Conservation (phyloP, 768 basidiomycete genomes). For the Austroboletus festivus region DNA sequence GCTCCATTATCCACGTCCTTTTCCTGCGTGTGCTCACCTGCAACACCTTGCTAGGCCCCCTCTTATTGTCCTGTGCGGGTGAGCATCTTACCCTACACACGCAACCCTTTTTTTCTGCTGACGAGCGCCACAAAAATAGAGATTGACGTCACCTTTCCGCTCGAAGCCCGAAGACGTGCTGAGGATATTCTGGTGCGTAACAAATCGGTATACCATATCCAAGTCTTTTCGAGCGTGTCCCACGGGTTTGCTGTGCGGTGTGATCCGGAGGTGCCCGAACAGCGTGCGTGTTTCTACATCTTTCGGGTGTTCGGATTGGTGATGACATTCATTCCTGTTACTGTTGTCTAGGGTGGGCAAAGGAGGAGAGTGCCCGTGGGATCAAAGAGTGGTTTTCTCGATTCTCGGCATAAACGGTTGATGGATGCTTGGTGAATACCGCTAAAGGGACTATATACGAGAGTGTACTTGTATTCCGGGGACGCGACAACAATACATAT, state of each 20-base stretch:
- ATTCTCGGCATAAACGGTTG: no score
- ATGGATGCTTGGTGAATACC: no score
- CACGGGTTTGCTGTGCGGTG: slow-evolving; percentile 30
- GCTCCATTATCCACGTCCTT: slow-evolving; percentile 9
- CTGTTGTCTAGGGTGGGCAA: no score
- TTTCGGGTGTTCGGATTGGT: neutral
- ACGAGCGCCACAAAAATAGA: slow-evolving; percentile 32
- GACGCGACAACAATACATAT: no score
- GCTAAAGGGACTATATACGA: no score
- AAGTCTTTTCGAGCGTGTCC: slow-evolving; percentile 47
- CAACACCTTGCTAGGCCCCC: slow-evolving; percentile 20
- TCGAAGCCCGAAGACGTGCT: slow-evolving; percentile 48
- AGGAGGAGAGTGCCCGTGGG: no score
- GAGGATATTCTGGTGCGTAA: slow-evolving; percentile 51
- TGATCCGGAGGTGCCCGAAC: slow-evolving; percentile 12
- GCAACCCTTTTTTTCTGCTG: neutral
- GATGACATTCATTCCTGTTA: no score
- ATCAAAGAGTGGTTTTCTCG: no score
- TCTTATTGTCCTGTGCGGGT: slow-evolving; percentile 28
- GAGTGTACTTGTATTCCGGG: no score
- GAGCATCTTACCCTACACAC: neutral
- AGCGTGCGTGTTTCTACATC: slow-evolving; percentile 13
- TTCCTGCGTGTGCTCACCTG: neutral
- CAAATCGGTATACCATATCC: slow-evolving; percentile 51
- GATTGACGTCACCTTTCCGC: slow-evolving; percentile 49